Evolutionary conservation across 78 protist genomes (phyloP).

Genomic region (Creolimax fragrantissima): DNA sequence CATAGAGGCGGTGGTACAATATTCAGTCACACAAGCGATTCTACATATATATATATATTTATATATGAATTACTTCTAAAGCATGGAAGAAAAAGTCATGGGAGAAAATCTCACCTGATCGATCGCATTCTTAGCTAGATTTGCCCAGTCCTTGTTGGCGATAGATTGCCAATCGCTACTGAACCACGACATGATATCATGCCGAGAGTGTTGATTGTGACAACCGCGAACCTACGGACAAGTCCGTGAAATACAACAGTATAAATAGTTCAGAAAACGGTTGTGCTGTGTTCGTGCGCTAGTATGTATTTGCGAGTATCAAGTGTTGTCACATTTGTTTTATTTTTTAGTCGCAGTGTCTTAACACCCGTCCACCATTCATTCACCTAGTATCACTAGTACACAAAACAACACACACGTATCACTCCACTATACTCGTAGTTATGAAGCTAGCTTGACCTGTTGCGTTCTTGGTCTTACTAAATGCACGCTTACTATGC

Average conservation of each 20-base stretch:
- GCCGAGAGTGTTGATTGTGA: not conserved
- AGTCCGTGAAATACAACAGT: not conserved
- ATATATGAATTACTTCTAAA: not conserved
- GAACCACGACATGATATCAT: not conserved
- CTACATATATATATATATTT: not conserved
- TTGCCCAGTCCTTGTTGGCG: not conserved
- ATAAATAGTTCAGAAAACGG: not conserved
- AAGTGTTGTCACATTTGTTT: not conserved
- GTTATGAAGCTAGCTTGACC: not conserved
- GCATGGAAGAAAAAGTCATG: not conserved
- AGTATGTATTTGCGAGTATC: not conserved
- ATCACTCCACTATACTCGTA: not conserved
- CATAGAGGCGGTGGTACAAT: not conserved
- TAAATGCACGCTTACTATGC: not conserved
- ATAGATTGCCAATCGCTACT: not conserved
- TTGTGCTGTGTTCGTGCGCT: not conserved
- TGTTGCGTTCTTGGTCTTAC: not conserved
- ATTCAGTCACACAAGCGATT: not conserved
- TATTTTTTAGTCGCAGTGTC: not conserved
- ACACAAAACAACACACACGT: not conserved
- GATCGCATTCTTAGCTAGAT: not conserved
- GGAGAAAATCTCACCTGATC: not conserved
- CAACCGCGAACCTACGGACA: not conserved
- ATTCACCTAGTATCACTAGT: not conserved
- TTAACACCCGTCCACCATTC: not conserved